Conservation (phyloP, 2,329 filamentous ascomycete species). For the Berkeleyomyces basicola region DNA sequence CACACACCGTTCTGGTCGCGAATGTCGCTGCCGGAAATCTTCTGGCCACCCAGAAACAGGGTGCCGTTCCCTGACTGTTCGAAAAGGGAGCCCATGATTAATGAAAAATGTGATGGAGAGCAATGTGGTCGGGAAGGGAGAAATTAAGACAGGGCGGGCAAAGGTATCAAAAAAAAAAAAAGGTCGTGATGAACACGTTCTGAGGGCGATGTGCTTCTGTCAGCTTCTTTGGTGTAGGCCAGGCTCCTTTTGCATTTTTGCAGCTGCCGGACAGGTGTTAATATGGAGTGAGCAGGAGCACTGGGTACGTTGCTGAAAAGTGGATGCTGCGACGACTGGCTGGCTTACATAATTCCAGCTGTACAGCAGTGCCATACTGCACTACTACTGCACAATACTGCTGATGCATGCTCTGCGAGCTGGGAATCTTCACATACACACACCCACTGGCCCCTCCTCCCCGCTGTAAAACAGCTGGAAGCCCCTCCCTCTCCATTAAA, state of each 20-base stretch:
- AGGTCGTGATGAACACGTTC: slow-evolving; percentile 13
- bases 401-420: too few relatives aligned
- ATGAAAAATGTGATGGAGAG: slow-evolving; percentile 9
- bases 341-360: neutral
- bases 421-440: too few relatives aligned
- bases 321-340: neutral
- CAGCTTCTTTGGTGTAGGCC: slow-evolving; percentile 12
- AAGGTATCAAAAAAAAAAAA: slow-evolving; percentile 5
- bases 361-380: neutral
- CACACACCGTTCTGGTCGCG: slow-evolving; percentile 79
- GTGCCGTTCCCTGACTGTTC: slow-evolving; percentile 91
- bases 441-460: too few relatives aligned
- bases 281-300: neutral
- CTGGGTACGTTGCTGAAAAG: neutral
- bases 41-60: slow-evolving; percentile 89
- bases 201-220: slow-evolving; percentile 12
- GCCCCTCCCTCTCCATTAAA: neutral
- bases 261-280: slow-evolving; percentile 3
- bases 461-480: too few relatives aligned
- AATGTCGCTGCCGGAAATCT: slow-evolving; percentile 93
- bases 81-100: slow-evolving; percentile 79
- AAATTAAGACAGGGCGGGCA: slow-evolving; percentile 4
- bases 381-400: too few relatives aligned
- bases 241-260: slow-evolving; percentile 4
- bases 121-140: slow-evolving; percentile 2